Conservation (phyloP, 2,329 filamentous ascomycete genomes). For the Ceratocystiopsis brevicomis region DNA sequence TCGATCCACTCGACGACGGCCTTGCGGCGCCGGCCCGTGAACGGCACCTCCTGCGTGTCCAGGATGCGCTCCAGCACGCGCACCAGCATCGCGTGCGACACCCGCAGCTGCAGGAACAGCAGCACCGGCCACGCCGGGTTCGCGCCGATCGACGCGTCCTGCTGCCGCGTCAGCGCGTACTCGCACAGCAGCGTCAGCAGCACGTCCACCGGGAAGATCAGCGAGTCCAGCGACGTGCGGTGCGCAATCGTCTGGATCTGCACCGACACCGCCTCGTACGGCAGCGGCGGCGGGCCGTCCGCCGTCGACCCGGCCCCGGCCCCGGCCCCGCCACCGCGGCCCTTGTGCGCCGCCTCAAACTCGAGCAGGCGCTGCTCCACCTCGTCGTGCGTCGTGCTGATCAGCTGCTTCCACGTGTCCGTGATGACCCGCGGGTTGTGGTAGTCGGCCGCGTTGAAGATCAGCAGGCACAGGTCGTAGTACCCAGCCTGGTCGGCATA, state of each 20-base stretch:
- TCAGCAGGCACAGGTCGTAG: constrained; percentile 80
- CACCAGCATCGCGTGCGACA: constrained; percentile 36
- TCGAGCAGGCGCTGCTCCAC: constrained; percentile 23
- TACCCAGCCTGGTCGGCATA: constrained; percentile 78
- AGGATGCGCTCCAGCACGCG: constrained; percentile 37
- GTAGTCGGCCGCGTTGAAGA: constrained; percentile 83
- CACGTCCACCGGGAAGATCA: constrained; percentile 43
- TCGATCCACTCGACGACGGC: constrained; percentile 36
- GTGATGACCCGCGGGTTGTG: constrained; percentile 71
- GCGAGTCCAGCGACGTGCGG: constrained; percentile 43
- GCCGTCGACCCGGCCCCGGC: too few relatives aligned
- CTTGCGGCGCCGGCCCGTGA: constrained; percentile 30
- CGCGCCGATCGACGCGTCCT: constrained; percentile 37
- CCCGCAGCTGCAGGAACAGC: constrained; percentile 35
- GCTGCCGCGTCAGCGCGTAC: constrained; percentile 39
- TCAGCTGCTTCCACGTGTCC: constrained; percentile 66
- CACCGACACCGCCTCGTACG: constrained; percentile 52
- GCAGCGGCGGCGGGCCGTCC: constrained; percentile 27
- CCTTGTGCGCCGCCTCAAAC: constrained; percentile 16
- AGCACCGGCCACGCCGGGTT: constrained; percentile 38
- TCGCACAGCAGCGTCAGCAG: constrained; percentile 44
- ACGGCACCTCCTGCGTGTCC: constrained; percentile 39
- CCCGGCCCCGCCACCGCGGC: constrained; percentile 8
- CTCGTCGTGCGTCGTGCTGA: constrained; percentile 50
- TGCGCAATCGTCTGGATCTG: constrained; percentile 46